A percentile compares a stretch with the other conserved stretches of the same genome.
Conservation (phyloP, 164 flowering plant genomes). For the Piper betle region DNA sequence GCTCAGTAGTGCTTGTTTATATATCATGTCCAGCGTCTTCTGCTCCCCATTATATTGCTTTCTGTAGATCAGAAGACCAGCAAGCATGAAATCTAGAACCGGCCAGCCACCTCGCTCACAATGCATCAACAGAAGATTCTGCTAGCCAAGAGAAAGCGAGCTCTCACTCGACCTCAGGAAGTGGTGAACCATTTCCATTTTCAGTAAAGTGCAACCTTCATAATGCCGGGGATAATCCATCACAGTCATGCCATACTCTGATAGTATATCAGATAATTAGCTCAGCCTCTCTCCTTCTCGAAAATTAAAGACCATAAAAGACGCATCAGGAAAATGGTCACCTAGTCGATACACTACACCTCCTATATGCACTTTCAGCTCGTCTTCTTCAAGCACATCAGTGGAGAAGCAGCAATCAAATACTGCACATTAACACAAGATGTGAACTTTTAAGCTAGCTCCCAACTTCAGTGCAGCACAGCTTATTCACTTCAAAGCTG, state of each 20-base stretch:
- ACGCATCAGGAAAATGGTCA: constrained; percentile 49
- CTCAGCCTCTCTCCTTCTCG: constrained; percentile 46
- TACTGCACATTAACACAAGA: too few species aligned
- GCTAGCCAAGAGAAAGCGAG: constrained; percentile 80
- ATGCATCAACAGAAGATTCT: constrained; percentile 76
- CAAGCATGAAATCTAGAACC: constrained; percentile 83
- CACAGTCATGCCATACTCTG: constrained; percentile 73
- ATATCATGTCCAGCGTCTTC: constrained; percentile 83
- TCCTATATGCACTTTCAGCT: constrained; percentile 52
- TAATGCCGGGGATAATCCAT: too few species aligned
- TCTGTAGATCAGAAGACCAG: constrained; percentile 70
- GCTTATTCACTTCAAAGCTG: too few species aligned
- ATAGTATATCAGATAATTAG: constrained; percentile 36
- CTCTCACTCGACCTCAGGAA: constrained; percentile 90
- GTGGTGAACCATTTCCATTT: constrained; percentile 76
- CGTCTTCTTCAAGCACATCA: constrained; percentile 47
- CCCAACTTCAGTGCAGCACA: too few species aligned
- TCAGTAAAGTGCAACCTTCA: constrained; percentile 73
- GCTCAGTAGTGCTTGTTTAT: constrained; percentile 80
- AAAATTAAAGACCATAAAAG: too few species aligned
- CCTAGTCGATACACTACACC: constrained; percentile 49
- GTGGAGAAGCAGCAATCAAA: constrained; percentile 83
- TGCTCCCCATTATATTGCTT: constrained; percentile 77
- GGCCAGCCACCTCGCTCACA: constrained; percentile 96
- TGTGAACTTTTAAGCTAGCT: too few species aligned